These are phyloP conservation scores for Spatholobus suberectus DNA, from an alignment of 306 rosid species.

Conservation along the genomic window DNA sequence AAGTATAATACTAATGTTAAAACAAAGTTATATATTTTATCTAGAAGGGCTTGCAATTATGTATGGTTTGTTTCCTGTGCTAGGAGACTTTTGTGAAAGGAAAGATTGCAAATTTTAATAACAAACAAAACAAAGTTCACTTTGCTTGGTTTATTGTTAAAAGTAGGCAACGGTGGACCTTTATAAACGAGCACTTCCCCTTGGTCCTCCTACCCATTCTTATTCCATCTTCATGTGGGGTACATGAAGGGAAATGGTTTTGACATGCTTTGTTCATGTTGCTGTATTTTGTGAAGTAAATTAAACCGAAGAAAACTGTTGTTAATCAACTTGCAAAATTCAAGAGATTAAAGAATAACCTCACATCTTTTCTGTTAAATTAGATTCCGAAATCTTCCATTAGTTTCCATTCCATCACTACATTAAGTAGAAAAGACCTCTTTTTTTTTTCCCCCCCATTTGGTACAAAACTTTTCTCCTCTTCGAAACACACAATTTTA, in stretches of 20 bases:
- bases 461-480: not conserved
- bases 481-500: not conserved
- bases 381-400: not conserved
- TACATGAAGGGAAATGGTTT: not conserved
- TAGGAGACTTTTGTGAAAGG: not conserved
- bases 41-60: conserved; percentile 13
- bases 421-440: not conserved
- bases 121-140: not conserved
- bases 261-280: not conserved
- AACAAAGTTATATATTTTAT: not conserved
- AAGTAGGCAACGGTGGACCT: no score
- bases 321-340: not conserved
- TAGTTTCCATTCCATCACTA: not conserved
- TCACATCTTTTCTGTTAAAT: not conserved
- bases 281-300: not conserved
- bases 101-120: not conserved
- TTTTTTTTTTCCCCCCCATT: not conserved
- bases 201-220: no score
- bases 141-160: conserved; percentile 7
- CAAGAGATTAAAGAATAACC: conserved; percentile 1
- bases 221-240: no score
- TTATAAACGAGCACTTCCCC: no score
- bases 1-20: not conserved
- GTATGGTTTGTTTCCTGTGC: not conserved
- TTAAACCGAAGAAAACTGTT: conserved; percentile 2